Conservation (phyloP, 805 yeast species). For the Candida koratica region DNA sequence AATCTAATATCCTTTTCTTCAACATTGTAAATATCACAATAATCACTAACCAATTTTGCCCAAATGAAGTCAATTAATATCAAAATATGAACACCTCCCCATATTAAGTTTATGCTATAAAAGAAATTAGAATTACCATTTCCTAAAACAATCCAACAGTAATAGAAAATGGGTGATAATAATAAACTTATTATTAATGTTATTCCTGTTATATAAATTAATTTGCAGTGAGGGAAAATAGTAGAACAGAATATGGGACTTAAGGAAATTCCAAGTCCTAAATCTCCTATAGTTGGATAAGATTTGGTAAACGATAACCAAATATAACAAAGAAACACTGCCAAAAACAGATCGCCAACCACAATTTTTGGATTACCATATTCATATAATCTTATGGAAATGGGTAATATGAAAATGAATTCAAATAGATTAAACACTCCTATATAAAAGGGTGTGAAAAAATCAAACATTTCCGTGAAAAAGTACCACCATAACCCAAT, state of each 20-base stretch:
- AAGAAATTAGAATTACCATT: conserved; percentile 96
- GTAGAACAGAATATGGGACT: conserved; percentile 44
- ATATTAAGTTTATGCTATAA: conserved; percentile 85
- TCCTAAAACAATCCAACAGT: conserved; percentile 90
- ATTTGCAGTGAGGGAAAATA: conserved; percentile 44
- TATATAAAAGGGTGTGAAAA: conserved; percentile 76
- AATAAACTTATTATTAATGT: conserved; percentile 51
- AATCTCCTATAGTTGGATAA: conserved; percentile 81
- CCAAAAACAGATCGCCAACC: conserved; percentile 54
- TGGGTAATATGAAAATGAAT: conserved; percentile 63
- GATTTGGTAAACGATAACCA: conserved; percentile 65
- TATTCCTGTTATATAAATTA: conserved; percentile 45
- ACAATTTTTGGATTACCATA: conserved; percentile 7
- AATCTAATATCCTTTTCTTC: conserved; percentile 10
- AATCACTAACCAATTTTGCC: conserved; percentile 71
- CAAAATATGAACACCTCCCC: conserved; percentile 65
- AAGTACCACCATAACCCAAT: conserved; percentile 98
- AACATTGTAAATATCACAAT: conserved; percentile 40
- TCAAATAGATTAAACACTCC: conserved; percentile 79
- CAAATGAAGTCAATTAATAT: conserved; percentile 75
- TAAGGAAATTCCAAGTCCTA: conserved; percentile 43
- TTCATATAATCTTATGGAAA: conserved; percentile 61
- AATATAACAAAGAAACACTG: conserved; percentile 40
- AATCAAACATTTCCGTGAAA: conserved; percentile 91
- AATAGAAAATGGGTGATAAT: conserved; percentile 84